Evolutionary conservation across 257 asterid species (phyloP).

Genomic region (Plantago elongata): DNA sequence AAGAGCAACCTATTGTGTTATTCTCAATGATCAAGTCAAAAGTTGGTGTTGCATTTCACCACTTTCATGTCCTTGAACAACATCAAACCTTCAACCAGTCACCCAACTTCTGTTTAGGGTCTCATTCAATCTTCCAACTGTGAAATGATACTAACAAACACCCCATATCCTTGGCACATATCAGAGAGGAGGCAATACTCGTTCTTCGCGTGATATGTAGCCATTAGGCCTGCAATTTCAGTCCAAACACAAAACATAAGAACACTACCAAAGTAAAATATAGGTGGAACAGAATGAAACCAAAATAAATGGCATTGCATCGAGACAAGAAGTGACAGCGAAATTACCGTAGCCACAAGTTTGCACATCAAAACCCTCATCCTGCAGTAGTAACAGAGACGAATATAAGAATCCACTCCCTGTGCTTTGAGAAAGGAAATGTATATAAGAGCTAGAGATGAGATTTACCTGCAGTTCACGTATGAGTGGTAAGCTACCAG

Average conservation of each 20-base stretch:
- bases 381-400: constrained; percentile 37
- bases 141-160: constrained; percentile 64
- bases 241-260: neutral
- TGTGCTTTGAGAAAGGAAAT: neutral
- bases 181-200: constrained; percentile 93
- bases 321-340: constrained; percentile 15
- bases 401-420: constrained; percentile 6
- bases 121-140: constrained; percentile 66
- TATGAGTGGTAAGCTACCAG: constrained; percentile 91
- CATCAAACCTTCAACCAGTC: too few species aligned
- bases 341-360: constrained; percentile 85
- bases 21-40: too few species aligned
- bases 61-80: too few species aligned
- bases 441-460: constrained; percentile 11
- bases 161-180: constrained; percentile 86
- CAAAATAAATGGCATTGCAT: neutral
- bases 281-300: neutral
- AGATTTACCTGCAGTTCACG: constrained; percentile 76
- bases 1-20: too few species aligned
- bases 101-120: neutral
- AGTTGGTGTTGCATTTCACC: too few species aligned
- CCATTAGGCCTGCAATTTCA: constrained; percentile 74
- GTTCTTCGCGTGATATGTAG: constrained; percentile 92
- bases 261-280: neutral
- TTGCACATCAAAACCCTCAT: constrained; percentile 97